Base-by-base conservation (phyloP, 2,329 filamentous ascomycete species). In the Thermoascus crustaceus region DNA sequence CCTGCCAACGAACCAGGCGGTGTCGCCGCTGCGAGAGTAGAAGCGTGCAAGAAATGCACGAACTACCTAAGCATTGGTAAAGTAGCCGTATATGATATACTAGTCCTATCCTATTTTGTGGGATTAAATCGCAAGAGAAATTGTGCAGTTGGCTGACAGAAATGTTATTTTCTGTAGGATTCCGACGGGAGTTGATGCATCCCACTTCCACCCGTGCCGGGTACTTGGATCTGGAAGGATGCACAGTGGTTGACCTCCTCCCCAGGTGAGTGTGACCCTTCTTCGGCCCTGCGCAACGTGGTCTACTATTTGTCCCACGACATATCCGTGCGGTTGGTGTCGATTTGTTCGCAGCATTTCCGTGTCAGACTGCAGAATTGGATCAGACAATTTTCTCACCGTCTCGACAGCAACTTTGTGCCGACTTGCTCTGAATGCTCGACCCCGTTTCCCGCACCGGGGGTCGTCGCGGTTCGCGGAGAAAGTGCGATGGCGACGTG, bases 361-460 rank as follows among this genome's bases (percentile, higher is more conserved):
- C n/a, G n/a, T n/a, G n/a, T n/a, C n/a, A n/a, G 17, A 13, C 43
- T 48, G n/a, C 20, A 33, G 31, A 7, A 16, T 31, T 13, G 19
- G 19, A 25, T 22, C 4, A n/a, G n/a, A n/a, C n/a, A n/a, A n/a
- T 17, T 10, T 22, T n/a, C 31, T 33, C 7, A 10, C 44, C 14
- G 14, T 27, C n/a, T 11, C 7, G 30, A 30, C 35, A 87, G 82
- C 58, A 79, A 77, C 25, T 89, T 93, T 62, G 64, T 83, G 19
- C 85, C 85, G 10, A 88, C 82, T 0, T 93, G 85, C 56, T 72
- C 75, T 1, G 71, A 75, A 50, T 93, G 85, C 61, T 91, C 85
- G 19, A 82, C 78, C 1, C 50, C 75, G 1, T 76, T 78, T 42
- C 72, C 73, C 3, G 54, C 58, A 6, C 69, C 72, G 11, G 83